A percentile compares a stretch with the other conserved stretches of the same genome.
Conservation (phyloP, 148 eudicot genomes). For the Chenopodium suecicum region DNA sequence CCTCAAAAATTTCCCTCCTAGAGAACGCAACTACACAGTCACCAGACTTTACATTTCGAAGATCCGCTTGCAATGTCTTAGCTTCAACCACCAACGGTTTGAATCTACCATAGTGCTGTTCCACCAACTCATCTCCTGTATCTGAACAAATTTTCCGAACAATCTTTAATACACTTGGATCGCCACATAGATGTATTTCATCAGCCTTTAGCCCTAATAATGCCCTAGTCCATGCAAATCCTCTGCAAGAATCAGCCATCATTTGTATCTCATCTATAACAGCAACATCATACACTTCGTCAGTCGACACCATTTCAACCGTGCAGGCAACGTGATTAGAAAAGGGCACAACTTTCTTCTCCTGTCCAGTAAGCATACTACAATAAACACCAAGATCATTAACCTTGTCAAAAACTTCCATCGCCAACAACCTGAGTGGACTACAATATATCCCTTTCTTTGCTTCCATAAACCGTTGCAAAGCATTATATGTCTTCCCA, state of each 20-base stretch:
- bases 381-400: conserved; percentile 84
- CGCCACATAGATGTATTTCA: conserved; percentile 96
- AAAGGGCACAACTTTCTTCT: conserved; percentile 77
- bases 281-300: conserved; percentile 85
- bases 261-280: conserved; percentile 96
- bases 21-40: conserved; percentile 98
- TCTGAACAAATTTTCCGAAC: conserved; percentile 77
- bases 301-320: conserved; percentile 93
- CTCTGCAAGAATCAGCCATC: conserved; percentile 82
- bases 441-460: conserved; percentile 91
- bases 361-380: conserved; percentile 90
- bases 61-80: conserved; percentile 82
- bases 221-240: conserved; percentile 97
- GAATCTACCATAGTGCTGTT: conserved; percentile 79
- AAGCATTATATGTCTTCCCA: conserved; percentile 94
- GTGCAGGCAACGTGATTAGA: conserved; percentile 91
- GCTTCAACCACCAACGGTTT: conserved; percentile 95
- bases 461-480: conserved; percentile 90
- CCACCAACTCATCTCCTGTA: conserved; percentile 86
- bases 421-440: conserved; percentile 93
- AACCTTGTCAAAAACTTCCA: conserved; percentile 96
- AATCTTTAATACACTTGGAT: conserved; percentile 83
- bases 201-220: conserved; percentile 93
- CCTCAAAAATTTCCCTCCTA: conserved; percentile 97
- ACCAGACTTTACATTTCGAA: conserved; percentile 78